phyloP scores from a whole-genome alignment of 768 basidiomycete species.

The Boletus rubroflammeus region DNA sequence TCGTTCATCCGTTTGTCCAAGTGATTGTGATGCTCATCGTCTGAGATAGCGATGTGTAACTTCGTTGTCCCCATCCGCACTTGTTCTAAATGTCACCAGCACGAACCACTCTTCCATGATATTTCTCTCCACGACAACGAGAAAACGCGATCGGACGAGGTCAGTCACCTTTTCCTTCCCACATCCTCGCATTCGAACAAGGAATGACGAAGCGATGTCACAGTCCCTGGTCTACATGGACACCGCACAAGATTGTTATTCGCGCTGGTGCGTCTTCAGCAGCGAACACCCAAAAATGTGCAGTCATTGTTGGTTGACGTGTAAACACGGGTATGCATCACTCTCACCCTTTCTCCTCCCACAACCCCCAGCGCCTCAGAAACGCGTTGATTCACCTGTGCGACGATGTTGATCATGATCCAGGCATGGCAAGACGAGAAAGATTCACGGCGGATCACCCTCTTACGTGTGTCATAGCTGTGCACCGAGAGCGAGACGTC shows the following conservation, averaged over 20 bases:
- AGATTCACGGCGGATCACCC: slow-evolving; percentile 29
- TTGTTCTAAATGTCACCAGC: slow-evolving; percentile 27
- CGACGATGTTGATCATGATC: background rate
- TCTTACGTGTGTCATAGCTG: slow-evolving; percentile 30
- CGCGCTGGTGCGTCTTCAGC: slow-evolving; percentile 29
- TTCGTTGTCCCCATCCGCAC: slow-evolving; percentile 29
- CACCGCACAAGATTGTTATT: slow-evolving; percentile 30
- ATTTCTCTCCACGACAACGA: slow-evolving; percentile 14
- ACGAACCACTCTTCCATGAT: slow-evolving; percentile 27
- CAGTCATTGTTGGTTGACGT: slow-evolving; percentile 27
- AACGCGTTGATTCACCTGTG: background rate
- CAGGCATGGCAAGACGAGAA: slow-evolving; percentile 30
- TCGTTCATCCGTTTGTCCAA: background rate
- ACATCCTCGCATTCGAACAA: background rate
- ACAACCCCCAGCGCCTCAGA: background rate
- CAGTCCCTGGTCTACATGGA: slow-evolving; percentile 28
- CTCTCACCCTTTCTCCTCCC: background rate
- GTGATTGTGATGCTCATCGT: background rate
- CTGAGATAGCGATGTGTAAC: slow-evolving; percentile 26
- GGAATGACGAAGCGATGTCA: background rate
- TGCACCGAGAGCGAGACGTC: slow-evolving; percentile 16
- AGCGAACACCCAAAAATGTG: slow-evolving; percentile 26
- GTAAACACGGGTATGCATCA: slow-evolving; percentile 24
- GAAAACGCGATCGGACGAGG: slow-evolving; percentile 18
- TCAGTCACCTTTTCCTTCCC: background rate